These are phyloP conservation scores for Orbilia blumenaviensis DNA, from an alignment of 2,329 filamentous ascomycete species.

Conservation along the genomic window DNA sequence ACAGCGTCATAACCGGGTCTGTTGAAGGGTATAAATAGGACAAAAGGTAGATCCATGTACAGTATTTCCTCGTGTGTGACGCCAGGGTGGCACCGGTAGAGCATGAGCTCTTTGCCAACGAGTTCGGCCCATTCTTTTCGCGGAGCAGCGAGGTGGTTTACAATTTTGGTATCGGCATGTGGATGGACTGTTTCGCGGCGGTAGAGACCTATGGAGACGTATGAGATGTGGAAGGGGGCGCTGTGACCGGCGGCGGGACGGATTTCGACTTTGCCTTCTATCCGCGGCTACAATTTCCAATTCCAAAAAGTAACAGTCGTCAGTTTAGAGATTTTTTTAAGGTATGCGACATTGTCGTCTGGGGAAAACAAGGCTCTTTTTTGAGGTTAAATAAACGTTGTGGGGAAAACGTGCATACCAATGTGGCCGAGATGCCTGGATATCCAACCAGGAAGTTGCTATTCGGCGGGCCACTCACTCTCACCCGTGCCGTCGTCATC, in stretches of 20 bases:
- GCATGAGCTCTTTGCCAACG: constrained; percentile 91
- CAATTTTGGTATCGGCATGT: constrained; percentile 90
- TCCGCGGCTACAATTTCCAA: constrained; percentile 74
- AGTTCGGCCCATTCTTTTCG: constrained; percentile 90
- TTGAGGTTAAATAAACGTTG: background rate
- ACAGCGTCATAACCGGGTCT: constrained; percentile 89
- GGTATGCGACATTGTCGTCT: background rate
- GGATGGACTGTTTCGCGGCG: constrained; percentile 96
- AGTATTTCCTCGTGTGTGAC: constrained; percentile 88
- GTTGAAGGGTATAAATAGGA: constrained; percentile 95
- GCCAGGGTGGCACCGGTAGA: constrained; percentile 85
- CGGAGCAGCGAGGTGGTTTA: constrained; percentile 88
- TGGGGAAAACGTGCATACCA: constrained; percentile 70
- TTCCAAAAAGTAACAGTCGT: background rate
- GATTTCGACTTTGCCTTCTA: constrained; percentile 98
- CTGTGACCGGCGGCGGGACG: constrained; percentile 84
- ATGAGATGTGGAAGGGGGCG: constrained; percentile 86
- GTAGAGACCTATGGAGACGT: constrained; percentile 93
- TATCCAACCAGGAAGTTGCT: constrained; percentile 97
- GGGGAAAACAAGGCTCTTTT: background rate
- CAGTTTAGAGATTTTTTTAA: background rate
- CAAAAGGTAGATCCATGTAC: constrained; percentile 95
- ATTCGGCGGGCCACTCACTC: constrained; percentile 96
- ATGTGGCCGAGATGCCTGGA: constrained; percentile 93
- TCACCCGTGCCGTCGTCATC: constrained; percentile 73